phyloP scores from a whole-genome alignment of 2,329 filamentous ascomycete genomes.

The Pseudofabraea citricarpa region DNA sequence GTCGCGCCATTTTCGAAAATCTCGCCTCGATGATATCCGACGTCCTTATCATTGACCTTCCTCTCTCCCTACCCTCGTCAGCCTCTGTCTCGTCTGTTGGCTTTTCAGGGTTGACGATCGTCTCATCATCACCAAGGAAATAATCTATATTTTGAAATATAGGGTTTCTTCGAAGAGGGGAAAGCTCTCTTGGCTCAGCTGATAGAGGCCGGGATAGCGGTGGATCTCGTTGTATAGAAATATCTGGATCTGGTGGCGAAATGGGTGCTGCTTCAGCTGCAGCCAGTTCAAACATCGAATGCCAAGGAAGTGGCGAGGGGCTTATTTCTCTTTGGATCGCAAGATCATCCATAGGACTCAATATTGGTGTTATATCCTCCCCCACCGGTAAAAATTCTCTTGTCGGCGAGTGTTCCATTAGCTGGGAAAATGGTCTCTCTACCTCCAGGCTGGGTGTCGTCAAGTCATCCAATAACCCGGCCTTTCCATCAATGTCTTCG shows the following conservation, averaged over 20 bases:
- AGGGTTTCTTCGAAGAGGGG: constrained; percentile 4
- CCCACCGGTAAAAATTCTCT: not conserved
- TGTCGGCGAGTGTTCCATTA: constrained; percentile 1
- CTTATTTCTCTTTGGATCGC: constrained; percentile 1
- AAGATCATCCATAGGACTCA: too few species aligned
- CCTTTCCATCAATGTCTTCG: constrained; percentile 4
- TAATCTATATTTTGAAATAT: constrained; percentile 7
- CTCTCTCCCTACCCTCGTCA: constrained; percentile 4
- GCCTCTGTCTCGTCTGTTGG: not conserved
- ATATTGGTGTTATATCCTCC: not conserved
- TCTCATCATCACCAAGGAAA: constrained; percentile 4
- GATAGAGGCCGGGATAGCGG: constrained; percentile 1
- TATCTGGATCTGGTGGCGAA: not conserved
- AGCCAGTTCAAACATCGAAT: not conserved
- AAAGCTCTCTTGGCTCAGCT: constrained; percentile 1
- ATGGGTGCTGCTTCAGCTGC: not conserved
- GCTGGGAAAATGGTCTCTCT: not conserved
- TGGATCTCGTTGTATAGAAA: not conserved
- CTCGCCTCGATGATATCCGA: constrained; percentile 14
- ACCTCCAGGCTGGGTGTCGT: constrained; percentile 5
- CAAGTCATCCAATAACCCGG: constrained; percentile 9
- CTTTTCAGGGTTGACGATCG: not conserved
- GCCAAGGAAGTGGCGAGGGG: constrained; percentile 3
- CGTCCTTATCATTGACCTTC: constrained; percentile 15
- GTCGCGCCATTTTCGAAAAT: constrained; percentile 6